Evolutionary conservation across 371 early-diverging fungal genomes (phyloP).

Genomic region (Mucor lusitanicus): DNA sequence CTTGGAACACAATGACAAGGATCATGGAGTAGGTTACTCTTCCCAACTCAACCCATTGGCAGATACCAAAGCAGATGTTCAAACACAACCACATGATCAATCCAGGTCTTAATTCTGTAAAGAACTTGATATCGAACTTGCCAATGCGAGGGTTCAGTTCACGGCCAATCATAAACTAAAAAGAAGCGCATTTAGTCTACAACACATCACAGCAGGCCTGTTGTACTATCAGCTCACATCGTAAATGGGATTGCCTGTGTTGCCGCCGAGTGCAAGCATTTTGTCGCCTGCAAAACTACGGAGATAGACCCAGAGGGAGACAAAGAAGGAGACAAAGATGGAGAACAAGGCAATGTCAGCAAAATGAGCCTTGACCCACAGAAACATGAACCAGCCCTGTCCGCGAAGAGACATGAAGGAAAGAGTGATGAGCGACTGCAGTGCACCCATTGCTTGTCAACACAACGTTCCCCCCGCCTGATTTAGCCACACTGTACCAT

Average conservation of each 20-base stretch:
- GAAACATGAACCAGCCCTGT: constrained; percentile 39
- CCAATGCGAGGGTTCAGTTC: constrained; percentile 88
- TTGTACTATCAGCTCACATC: constrained; percentile 68
- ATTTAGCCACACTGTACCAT: no score
- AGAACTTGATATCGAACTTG: constrained; percentile 88
- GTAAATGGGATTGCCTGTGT: constrained; percentile 86
- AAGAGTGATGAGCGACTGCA: constrained; percentile 66
- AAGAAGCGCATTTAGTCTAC: neutral
- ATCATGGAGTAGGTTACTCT: constrained; percentile 79
- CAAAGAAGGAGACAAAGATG: constrained; percentile 60
- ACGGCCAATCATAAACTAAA: constrained; percentile 77
- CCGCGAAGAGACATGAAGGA: constrained; percentile 36
- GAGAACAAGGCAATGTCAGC: constrained; percentile 72
- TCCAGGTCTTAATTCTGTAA: constrained; percentile 90
- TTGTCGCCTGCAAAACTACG: constrained; percentile 70
- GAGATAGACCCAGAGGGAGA: constrained; percentile 73
- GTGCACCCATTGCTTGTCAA: constrained; percentile 31
- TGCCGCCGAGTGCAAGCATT: constrained; percentile 86
- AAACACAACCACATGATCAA: constrained; percentile 81
- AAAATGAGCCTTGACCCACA: constrained; percentile 78
- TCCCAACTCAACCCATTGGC: constrained; percentile 72
- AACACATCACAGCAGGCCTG: no score
- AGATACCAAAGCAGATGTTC: constrained; percentile 74
- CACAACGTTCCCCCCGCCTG: no score
- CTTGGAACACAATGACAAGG: constrained; percentile 75